Evolutionary conservation across 805 yeast genomes (phyloP).

Genomic region (baker's yeast (Saccharomyces cerevisiae)): DNA sequence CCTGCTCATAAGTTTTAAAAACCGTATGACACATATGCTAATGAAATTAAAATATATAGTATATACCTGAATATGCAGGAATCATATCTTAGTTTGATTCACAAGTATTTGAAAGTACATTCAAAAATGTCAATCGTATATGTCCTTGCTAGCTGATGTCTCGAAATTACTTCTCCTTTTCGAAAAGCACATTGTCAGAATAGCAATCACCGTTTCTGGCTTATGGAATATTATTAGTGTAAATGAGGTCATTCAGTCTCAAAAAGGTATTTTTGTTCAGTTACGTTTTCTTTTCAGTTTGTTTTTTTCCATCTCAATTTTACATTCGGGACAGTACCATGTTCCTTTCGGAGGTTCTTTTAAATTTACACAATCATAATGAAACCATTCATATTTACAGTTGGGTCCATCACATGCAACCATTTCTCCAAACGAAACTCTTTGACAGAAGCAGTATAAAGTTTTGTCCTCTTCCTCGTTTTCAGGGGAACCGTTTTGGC

Average conservation of each 20-base stretch:
- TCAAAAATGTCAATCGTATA: background rate
- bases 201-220: background rate
- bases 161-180: too few relatives aligned
- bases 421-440: constrained; percentile 92
- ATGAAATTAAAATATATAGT: background rate
- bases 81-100: background rate
- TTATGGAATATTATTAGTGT: background rate
- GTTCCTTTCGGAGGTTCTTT: constrained; percentile 83
- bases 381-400: constrained; percentile 92
- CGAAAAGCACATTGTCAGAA: background rate
- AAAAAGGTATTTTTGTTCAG: background rate
- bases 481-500: constrained; percentile 5
- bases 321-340: constrained; percentile 91
- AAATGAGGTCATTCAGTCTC: background rate
- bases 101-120: background rate
- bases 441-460: constrained; percentile 84
- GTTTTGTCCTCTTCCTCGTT: constrained; percentile 56
- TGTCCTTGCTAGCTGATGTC: too few relatives aligned
- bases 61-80: background rate
- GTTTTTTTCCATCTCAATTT: constrained; percentile 30
- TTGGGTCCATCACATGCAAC: constrained; percentile 89
- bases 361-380: constrained; percentile 88
- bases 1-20: too few relatives aligned
- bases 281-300: constrained; percentile 19
- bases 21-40: background rate